Percentiles rank a stretch among this genome's conserved stretches.
phyloP scores from a whole-genome alignment of 192 early-diverging fungal genomes.

The Coemansia sp. region DNA sequence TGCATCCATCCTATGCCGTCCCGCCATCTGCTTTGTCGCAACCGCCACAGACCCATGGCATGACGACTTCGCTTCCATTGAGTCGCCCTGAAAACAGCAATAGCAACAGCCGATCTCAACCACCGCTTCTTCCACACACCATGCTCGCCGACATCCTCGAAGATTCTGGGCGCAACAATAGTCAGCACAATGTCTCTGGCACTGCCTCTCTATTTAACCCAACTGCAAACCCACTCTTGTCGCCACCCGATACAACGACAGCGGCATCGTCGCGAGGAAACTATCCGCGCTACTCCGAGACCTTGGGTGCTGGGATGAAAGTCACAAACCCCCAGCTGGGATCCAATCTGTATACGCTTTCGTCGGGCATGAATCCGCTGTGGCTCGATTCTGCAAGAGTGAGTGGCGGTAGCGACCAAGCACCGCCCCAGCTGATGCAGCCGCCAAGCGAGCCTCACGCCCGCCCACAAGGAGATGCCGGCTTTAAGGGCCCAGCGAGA shows the following conservation, averaged over 20 bases:
- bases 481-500: conserved; percentile 5
- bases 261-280: not conserved
- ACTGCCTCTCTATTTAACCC: conserved; percentile 33
- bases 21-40: not conserved
- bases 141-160: conserved; percentile 44
- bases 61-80: conserved; percentile 5
- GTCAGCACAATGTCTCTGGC: conserved; percentile 1
- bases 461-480: conserved; percentile 19
- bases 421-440: not conserved
- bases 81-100: not conserved
- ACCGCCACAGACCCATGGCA: conserved; percentile 1
- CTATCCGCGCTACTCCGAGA: conserved; percentile 14
- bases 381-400: conserved; percentile 23
- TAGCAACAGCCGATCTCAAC: conserved; percentile 2
- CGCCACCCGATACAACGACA: not conserved
- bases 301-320: not conserved
- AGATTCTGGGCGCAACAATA: conserved; percentile 10
- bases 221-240: conserved; percentile 11
- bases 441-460: conserved; percentile 7
- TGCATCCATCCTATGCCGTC: not conserved
- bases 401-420: not conserved
- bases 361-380: conserved; percentile 25
- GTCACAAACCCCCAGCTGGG: conserved; percentile 5
- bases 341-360: conserved; percentile 19
- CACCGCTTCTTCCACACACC: conserved; percentile 29